phyloP scores from a whole-genome alignment of 208 protist genomes.

The Leishmania tarentolae region DNA sequence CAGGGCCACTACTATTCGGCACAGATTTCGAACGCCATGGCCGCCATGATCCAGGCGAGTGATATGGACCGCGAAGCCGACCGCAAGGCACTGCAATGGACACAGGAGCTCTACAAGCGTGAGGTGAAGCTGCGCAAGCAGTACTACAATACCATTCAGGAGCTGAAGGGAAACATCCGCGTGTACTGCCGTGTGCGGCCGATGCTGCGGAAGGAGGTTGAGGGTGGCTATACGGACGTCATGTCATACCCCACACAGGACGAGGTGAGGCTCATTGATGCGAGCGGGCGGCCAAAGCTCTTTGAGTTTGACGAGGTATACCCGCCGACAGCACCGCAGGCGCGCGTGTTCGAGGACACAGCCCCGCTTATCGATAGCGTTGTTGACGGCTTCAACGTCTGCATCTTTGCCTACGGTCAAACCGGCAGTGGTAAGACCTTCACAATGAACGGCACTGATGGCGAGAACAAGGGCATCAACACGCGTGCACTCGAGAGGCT shows the following conservation, averaged over 20 bases:
- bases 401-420: constrained; percentile 95
- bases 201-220: constrained; percentile 79
- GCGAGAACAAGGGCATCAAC: constrained; percentile 88
- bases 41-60: constrained; percentile 71
- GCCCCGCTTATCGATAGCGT: constrained; percentile 92
- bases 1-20: constrained; percentile 66
- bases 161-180: constrained; percentile 94
- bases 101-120: constrained; percentile 90
- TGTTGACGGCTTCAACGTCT: constrained; percentile 95
- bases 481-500: constrained; percentile 85
- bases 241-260: constrained; percentile 80
- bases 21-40: constrained; percentile 76
- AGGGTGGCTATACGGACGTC: constrained; percentile 72
- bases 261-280: constrained; percentile 83
- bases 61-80: constrained; percentile 71
- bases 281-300: constrained; percentile 76
- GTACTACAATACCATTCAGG: constrained; percentile 94
- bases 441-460: constrained; percentile 87
- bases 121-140: constrained; percentile 93
- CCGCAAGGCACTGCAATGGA: constrained; percentile 82
- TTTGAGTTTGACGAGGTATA: constrained; percentile 94
- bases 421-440: constrained; percentile 93
- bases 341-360: constrained; percentile 92
- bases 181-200: constrained; percentile 94
- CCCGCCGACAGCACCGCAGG: constrained; percentile 69